Base-by-base conservation (phyloP, 2,329 filamentous ascomycete species). In the Dactylellina drechsleri region DNA sequence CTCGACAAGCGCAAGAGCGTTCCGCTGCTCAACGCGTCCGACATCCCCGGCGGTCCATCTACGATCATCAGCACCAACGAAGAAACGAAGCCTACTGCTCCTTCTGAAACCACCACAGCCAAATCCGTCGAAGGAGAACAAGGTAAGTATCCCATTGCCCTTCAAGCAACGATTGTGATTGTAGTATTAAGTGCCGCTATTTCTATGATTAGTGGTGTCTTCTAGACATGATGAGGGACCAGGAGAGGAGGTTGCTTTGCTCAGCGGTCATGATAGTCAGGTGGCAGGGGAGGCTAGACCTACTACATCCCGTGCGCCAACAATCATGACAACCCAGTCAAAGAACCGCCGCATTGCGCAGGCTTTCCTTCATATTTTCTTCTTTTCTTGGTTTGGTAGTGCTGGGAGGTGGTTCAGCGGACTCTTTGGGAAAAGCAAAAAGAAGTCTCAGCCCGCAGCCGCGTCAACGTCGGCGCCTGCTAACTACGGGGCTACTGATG, bases 1-100 rank as follows among this genome's bases (percentile, higher is more conserved):
- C 56, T 66, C 50, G 70, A 74, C 62, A 74, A 74, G 62, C 70
- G 70, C 58, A 74, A 74, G 70, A 74, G 70, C 36, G 36, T 74
- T 28, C 70, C 70, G 7, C 41, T 74, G 26, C 70, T 74, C 50
- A 62, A 23, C 31, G 62, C 62, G 12, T 41, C 57, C 23, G 70
- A 74, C 16, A 66, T 74, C 56, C 70, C 70, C 26, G 70, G 70
- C 13, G 70, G 70, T 4, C 62, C 70, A 59, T 74, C 70, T 8
- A 67, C 70, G 8, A 74, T 74, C 36, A 54, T 74, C 50, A 49
- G 23, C 23, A 64, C 28, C n/a, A 49, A 66, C 12, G 62, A 66
- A 28, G 62, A 67, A 28, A 43, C 53, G 13, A 60, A 49, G 41
- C 53, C 49, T 28, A 40, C 57, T 23, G 57, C 56, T 41, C 57